phyloP scores from a whole-genome alignment of 2,329 filamentous ascomycete genomes.

The Scedosporium aurantiacum region DNA sequence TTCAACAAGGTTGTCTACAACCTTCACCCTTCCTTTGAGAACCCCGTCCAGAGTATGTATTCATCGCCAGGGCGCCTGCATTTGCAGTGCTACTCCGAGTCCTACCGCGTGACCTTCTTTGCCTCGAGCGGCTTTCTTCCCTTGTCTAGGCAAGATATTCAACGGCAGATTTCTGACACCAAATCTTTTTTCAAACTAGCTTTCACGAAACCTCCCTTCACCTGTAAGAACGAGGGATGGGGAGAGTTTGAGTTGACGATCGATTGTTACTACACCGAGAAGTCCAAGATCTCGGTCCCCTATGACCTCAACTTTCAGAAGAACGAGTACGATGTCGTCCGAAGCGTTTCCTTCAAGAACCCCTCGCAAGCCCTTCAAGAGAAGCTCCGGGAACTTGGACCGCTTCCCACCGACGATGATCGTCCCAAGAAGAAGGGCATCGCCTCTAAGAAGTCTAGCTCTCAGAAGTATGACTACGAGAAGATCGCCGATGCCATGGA shows the following conservation, averaged over 20 bases:
- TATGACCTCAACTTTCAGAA: slow-evolving; percentile 91
- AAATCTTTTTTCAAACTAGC: slow-evolving; percentile 32
- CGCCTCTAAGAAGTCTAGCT: slow-evolving; percentile 65
- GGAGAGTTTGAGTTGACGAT: slow-evolving; percentile 96
- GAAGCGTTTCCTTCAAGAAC: slow-evolving; percentile 80
- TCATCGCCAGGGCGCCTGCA: background rate
- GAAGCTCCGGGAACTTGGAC: slow-evolving; percentile 70
- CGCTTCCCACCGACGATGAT: slow-evolving; percentile 66
- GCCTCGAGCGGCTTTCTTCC: background rate
- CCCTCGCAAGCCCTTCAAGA: slow-evolving; percentile 77
- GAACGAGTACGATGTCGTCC: slow-evolving; percentile 70
- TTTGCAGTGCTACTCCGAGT: too few species aligned
- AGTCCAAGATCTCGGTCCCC: slow-evolving; percentile 67
- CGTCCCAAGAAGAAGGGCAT: slow-evolving; percentile 51
- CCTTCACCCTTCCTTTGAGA: slow-evolving; percentile 86
- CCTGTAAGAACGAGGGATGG: slow-evolving; percentile 90
- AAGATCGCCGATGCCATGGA: slow-evolving; percentile 88
- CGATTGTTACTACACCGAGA: slow-evolving; percentile 71
- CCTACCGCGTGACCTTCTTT: background rate
- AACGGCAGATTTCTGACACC: slow-evolving; percentile 7
- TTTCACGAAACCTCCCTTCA: slow-evolving; percentile 77
- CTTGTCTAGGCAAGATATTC: background rate
- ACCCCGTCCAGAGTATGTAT: slow-evolving; percentile 71
- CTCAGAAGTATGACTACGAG: slow-evolving; percentile 72
- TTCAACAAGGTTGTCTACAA: slow-evolving; percentile 92